Percentiles rank a stretch among this genome's conserved stretches.
phyloP scores from a whole-genome alignment of 768 basidiomycete genomes.

The Rhodosporidiobolus sp. region DNA sequence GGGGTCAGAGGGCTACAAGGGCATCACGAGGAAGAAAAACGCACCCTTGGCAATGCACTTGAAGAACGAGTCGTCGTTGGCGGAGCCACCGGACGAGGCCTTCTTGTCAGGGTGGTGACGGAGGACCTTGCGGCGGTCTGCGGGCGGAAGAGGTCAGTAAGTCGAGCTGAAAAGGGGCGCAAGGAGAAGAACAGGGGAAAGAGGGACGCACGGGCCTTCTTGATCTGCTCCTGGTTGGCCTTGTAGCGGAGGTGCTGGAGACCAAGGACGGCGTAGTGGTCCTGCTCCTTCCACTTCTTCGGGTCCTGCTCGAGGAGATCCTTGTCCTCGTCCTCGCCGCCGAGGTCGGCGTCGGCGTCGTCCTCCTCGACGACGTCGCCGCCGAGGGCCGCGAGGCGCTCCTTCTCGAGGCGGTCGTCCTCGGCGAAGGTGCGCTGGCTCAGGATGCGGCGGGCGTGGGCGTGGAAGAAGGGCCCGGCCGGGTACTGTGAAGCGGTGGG shows the following conservation, averaged over 20 bases:
- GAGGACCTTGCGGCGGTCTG: slow-evolving; percentile 97
- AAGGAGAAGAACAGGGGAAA: background rate
- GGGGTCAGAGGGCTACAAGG: too few relatives aligned
- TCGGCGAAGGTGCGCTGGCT: slow-evolving; percentile 77
- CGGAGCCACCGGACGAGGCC: slow-evolving; percentile 67
- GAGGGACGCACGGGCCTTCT: slow-evolving; percentile 78
- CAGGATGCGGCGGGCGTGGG: slow-evolving; percentile 70
- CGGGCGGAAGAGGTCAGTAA: background rate
- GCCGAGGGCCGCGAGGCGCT: slow-evolving; percentile 53
- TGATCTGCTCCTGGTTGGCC: slow-evolving; percentile 87
- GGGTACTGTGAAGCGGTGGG: too few relatives aligned
- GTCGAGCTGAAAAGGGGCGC: background rate
- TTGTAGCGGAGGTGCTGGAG: slow-evolving; percentile 82
- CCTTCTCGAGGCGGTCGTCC: slow-evolving; percentile 65
- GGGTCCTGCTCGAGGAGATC: slow-evolving; percentile 76
- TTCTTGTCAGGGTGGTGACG: slow-evolving; percentile 99
- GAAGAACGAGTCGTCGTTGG: slow-evolving; percentile 98
- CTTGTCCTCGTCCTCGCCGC: slow-evolving; percentile 77
- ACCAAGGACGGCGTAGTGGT: slow-evolving; percentile 95
- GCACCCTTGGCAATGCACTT: slow-evolving; percentile 90
- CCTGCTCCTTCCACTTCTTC: slow-evolving; percentile 99
- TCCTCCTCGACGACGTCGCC: slow-evolving; percentile 55
- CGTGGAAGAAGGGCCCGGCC: slow-evolving; percentile 81
- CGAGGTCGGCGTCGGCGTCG: slow-evolving; percentile 86
- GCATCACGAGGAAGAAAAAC: background rate